Percentiles rank a stretch among this genome's conserved stretches.
Evolutionary conservation across 78 protist genomes (phyloP).

Genomic region (Dictyostelium brefeldianum): DNA sequence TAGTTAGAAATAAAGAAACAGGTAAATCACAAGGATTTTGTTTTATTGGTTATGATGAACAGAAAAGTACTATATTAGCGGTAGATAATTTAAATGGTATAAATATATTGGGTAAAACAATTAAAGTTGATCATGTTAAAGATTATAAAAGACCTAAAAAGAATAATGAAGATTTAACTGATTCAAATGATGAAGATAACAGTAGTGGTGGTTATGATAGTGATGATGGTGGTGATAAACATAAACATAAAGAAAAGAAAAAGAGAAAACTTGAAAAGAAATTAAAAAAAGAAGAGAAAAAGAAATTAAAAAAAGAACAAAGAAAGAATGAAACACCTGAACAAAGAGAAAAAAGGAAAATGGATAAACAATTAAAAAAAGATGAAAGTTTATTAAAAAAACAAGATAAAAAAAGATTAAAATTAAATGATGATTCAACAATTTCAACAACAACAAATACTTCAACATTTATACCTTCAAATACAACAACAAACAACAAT

Average conservation of each 20-base stretch:
- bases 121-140: constrained; percentile 84
- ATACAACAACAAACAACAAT: not conserved
- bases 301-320: not conserved
- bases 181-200: not conserved
- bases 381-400: constrained; percentile 17
- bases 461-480: too few species aligned
- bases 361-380: not conserved
- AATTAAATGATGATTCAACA: not conserved
- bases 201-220: not conserved
- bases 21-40: constrained; percentile 94
- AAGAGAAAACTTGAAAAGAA: constrained; percentile 11
- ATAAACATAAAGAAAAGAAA: not conserved
- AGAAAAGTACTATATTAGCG: constrained; percentile 92
- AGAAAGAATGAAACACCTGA: constrained; percentile 19
- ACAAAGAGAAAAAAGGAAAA: constrained; percentile 28
- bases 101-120: constrained; percentile 44
- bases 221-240: not conserved
- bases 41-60: constrained; percentile 95
- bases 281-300: constrained; percentile 25
- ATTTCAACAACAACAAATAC: not conserved
- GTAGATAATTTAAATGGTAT: constrained; percentile 97
- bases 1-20: constrained; percentile 92
- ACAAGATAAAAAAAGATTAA: constrained; percentile 32
- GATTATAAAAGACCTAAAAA: constrained; percentile 74
- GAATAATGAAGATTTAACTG: constrained; percentile 20